Conservation (phyloP, 495 filamentous ascomycete species). For the Neurospora sp. region DNA sequence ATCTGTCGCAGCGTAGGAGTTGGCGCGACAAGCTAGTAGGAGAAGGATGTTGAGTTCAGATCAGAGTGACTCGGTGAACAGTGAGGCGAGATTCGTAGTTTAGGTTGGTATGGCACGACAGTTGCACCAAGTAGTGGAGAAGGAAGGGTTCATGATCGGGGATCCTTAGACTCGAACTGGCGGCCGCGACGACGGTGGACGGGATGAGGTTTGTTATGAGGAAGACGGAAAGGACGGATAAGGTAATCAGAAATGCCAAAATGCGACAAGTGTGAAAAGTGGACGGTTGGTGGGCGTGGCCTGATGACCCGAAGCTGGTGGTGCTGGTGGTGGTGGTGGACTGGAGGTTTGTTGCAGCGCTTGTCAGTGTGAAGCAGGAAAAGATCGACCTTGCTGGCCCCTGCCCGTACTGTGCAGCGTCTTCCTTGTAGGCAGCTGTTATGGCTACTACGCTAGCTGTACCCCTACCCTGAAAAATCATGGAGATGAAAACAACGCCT, state of each 20-base stretch:
- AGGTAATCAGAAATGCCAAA: background rate
- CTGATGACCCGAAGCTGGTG: background rate
- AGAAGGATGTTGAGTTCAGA: background rate
- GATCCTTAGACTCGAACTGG: background rate
- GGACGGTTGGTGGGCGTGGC: background rate
- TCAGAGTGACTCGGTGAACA: background rate
- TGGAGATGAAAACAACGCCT: background rate
- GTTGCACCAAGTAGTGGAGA: background rate
- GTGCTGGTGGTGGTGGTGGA: background rate
- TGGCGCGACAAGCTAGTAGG: background rate
- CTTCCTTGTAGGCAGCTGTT: background rate
- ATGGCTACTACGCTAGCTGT: background rate
- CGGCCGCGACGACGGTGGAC: background rate
- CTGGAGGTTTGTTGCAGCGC: background rate
- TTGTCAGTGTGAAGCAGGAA: background rate
- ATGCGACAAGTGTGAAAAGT: background rate
- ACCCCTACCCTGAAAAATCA: background rate
- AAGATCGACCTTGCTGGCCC: background rate
- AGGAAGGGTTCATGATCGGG: background rate
- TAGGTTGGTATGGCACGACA: background rate
- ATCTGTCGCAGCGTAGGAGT: background rate
- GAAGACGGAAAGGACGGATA: background rate
- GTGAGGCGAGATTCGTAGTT: background rate
- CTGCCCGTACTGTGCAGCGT: background rate
- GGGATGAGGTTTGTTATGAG: background rate